These are phyloP conservation scores for Pseudonitzschia delicatissima DNA, from an alignment of 108 stramenopile genomes.

Conservation along the genomic window DNA sequence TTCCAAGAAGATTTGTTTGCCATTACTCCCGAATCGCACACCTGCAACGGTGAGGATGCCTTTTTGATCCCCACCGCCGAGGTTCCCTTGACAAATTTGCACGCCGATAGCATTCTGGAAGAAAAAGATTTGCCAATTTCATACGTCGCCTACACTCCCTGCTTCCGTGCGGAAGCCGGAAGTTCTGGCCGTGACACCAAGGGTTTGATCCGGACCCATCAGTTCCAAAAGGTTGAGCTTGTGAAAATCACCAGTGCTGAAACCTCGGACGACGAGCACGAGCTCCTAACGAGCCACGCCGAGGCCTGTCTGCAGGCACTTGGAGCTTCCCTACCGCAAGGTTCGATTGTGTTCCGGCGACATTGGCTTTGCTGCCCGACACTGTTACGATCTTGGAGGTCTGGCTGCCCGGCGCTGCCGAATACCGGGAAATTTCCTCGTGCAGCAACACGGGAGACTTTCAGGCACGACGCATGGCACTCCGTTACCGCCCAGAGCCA, in stretches of 20 bases:
- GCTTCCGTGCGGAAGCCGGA: slow-evolving; percentile 99
- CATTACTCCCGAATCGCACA: slow-evolving; percentile 70
- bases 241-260: slow-evolving; percentile 90
- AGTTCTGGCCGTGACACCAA: slow-evolving; percentile 93
- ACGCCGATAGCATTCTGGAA: slow-evolving; percentile 82
- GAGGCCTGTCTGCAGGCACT: slow-evolving; percentile 79
- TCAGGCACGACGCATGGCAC: slow-evolving; percentile 92
- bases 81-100: slow-evolving; percentile 94
- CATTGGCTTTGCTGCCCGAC: slow-evolving; percentile 90
- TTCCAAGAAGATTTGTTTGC: slow-evolving; percentile 96
- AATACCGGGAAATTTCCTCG: slow-evolving; percentile 94
- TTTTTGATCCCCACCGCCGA: slow-evolving; percentile 97
- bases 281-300: slow-evolving; percentile 81
- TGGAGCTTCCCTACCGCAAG: slow-evolving; percentile 92
- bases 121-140: slow-evolving; percentile 83
- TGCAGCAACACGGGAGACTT: slow-evolving; percentile 96
- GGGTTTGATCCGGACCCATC: slow-evolving; percentile 96
- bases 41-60: slow-evolving; percentile 96
- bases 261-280: slow-evolving; percentile 80
- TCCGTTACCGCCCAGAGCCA: slow-evolving; percentile 84
- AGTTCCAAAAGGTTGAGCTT: slow-evolving; percentile 98
- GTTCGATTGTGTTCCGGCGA: slow-evolving; percentile 95
- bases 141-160: slow-evolving; percentile 90
- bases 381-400: slow-evolving; percentile 98
- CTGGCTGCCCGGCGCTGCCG: slow-evolving; percentile 92